phyloP scores from a whole-genome alignment of 805 yeast genomes.

The Myxozyma lipomycoides region DNA sequence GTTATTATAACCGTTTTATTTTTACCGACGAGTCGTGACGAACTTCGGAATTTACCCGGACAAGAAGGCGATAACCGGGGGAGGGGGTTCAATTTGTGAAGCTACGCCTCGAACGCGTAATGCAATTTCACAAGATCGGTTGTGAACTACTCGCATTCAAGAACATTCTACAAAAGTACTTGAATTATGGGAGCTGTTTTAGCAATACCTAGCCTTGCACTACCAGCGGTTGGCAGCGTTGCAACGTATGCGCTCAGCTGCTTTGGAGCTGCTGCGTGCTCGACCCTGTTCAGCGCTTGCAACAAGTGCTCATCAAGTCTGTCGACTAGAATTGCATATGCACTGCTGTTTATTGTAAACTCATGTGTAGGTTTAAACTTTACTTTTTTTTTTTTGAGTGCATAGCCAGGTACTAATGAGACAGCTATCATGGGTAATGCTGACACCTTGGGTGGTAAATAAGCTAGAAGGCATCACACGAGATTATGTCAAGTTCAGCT shows the following conservation, averaged over 20 bases:
- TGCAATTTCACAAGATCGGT: too few species aligned
- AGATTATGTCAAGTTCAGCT: constrained; percentile 64
- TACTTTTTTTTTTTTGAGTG: background rate
- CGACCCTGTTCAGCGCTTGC: constrained; percentile 53
- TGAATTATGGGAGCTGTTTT: constrained; percentile 41
- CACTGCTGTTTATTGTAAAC: constrained; percentile 68
- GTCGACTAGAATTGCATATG: constrained; percentile 84
- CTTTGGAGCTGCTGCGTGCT: constrained; percentile 74
- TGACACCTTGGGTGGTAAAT: constrained; percentile 71
- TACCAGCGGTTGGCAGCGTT: constrained; percentile 58
- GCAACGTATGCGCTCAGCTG: constrained; percentile 68
- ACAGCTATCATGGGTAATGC: constrained; percentile 79
- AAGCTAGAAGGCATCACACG: constrained; percentile 68
- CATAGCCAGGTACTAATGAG: background rate
- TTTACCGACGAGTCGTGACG: too few species aligned
- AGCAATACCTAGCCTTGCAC: constrained; percentile 50
- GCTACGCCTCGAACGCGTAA: too few species aligned
- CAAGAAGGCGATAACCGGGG: too few species aligned
- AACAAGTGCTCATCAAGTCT: constrained; percentile 69
- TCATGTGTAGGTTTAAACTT: constrained; percentile 44
- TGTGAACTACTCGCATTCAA: too few species aligned
- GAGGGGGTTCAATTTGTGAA: too few species aligned
- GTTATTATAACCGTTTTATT: too few species aligned
- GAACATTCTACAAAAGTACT: too few species aligned
- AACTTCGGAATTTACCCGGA: too few species aligned